A percentile compares a stretch with the other conserved stretches of the same genome.
phyloP scores from a whole-genome alignment of 495 filamentous ascomycete species.

The Daldinia loculata region DNA sequence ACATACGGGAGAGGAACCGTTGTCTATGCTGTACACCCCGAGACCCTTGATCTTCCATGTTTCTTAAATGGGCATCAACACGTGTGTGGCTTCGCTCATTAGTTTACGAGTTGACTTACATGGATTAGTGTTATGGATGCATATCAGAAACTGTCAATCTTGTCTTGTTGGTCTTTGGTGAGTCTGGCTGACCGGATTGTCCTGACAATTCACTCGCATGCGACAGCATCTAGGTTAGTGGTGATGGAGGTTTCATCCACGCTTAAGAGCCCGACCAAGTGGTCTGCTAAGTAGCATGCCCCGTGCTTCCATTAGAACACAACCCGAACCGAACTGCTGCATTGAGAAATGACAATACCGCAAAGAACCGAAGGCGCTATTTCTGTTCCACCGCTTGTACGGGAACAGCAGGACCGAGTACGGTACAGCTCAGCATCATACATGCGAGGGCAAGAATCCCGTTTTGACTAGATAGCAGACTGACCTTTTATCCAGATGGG shows the following conservation, averaged over 20 bases:
- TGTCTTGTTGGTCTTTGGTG: neutral
- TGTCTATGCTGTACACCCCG: neutral
- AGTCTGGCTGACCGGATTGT: constrained; percentile 3
- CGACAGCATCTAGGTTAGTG: constrained; percentile 9
- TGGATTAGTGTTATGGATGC: constrained; percentile 6
- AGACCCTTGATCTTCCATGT: constrained; percentile 26
- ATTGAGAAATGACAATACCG: constrained; percentile 1
- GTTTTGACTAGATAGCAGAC: constrained; percentile 26
- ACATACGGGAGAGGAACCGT: neutral
- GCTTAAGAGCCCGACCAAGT: constrained; percentile 28
- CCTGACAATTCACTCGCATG: constrained; percentile 21
- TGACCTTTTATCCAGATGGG: constrained; percentile 41
- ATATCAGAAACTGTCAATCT: constrained; percentile 1
- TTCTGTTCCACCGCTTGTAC: constrained; percentile 23
- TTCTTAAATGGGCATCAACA: constrained; percentile 5
- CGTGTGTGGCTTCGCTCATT: neutral
- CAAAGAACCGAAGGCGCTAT: constrained; percentile 13
- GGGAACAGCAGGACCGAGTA: constrained; percentile 19
- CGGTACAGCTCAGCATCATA: constrained; percentile 20
- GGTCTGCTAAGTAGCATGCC: neutral
- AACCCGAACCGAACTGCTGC: neutral
- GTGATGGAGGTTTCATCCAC: constrained; percentile 24
- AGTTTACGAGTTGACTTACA: constrained; percentile 6
- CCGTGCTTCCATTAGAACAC: neutral
- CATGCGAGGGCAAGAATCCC: constrained; percentile 27